These are phyloP conservation scores for Pestalotiopsis sp. DNA, from an alignment of 2,329 filamentous ascomycete species.

Conservation along the genomic window DNA sequence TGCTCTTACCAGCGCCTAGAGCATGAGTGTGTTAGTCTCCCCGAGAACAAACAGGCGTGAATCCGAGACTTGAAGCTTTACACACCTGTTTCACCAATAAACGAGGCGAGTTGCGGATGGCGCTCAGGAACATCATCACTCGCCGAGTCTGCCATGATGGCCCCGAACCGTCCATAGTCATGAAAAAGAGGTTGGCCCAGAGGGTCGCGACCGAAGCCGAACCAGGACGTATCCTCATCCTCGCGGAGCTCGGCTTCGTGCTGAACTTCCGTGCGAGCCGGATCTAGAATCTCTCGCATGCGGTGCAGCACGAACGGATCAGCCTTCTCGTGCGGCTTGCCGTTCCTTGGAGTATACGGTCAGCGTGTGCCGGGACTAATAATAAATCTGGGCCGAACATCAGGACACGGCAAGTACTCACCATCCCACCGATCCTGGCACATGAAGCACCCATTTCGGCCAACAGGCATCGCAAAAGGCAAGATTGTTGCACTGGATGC, in stretches of 20 bases:
- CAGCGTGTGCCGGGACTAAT: background rate
- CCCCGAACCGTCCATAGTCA: slow-evolving; percentile 43
- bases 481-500: slow-evolving; percentile 14
- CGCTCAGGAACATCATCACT: slow-evolving; percentile 29
- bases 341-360: slow-evolving; percentile 30
- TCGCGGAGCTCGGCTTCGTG: slow-evolving; percentile 34
- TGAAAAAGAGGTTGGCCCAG: slow-evolving; percentile 30
- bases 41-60: too few relatives aligned
- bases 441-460: slow-evolving; percentile 21
- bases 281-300: slow-evolving; percentile 35
- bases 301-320: slow-evolving; percentile 32
- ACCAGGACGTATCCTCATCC: slow-evolving; percentile 36
- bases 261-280: slow-evolving; percentile 31
- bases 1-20: slow-evolving; percentile 50
- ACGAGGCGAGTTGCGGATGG: slow-evolving; percentile 44
- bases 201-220: slow-evolving; percentile 34
- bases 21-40: background rate
- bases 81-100: slow-evolving; percentile 44
- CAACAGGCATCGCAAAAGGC: slow-evolving; percentile 13
- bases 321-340: slow-evolving; percentile 35
- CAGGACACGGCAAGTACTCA: background rate
- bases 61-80: background rate
- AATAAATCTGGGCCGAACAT: background rate
- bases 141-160: slow-evolving; percentile 39
- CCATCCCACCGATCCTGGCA: slow-evolving; percentile 18